Evolutionary conservation across 306 rosid genomes (phyloP), one percentile per base, ranked within the genome.

Genomic region (Citrullus mucosospermus): DNA sequence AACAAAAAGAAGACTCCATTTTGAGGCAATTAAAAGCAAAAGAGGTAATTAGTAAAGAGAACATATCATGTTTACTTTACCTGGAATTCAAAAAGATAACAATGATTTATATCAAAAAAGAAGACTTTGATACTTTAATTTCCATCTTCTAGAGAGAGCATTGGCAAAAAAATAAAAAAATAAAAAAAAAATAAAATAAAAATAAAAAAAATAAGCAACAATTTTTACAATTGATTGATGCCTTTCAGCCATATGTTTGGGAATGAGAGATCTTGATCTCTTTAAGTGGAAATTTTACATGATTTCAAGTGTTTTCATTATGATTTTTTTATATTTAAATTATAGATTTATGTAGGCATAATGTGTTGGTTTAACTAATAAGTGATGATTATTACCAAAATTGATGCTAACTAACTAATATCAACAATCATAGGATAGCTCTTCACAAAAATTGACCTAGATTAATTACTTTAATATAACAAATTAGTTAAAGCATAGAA

Each of bases 41-140:
- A 43, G 55, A 43, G 55, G 8, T 43, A 11, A 22, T 69, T 69
- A 69, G n/a, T 69, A 43, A 10, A 69, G 8, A 69, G 53, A 41
- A 69, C 43, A 43, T 69, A 69, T 43, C 8, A n/a, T 68, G 54
- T 41, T 51, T 68, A 68, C 75, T 68, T 68, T 68, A 68, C 75
- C 8, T 39, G 34, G 50, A 69, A 69, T 43, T 41, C 75, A 66
- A 66, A 62, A 66, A 66, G 73, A 66, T 66, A 66, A 66, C 50
- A 66, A 66, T 66, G 73, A 66, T 69, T 69, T 69, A 43, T 41
- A 10, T 39, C 15, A 11, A 18, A n/a, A 43, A 69, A 43, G 16
- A 68, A n/a, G 8, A 69, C 18, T 43, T n/a, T 41, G 10, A 69
- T 69, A 9, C 50, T 69, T 69, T 68, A 36, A 36, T 68, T 68